These are phyloP conservation scores for Taxawa tesnikishii DNA, from an alignment of 2,329 filamentous ascomycete species.

Conservation along the genomic window DNA sequence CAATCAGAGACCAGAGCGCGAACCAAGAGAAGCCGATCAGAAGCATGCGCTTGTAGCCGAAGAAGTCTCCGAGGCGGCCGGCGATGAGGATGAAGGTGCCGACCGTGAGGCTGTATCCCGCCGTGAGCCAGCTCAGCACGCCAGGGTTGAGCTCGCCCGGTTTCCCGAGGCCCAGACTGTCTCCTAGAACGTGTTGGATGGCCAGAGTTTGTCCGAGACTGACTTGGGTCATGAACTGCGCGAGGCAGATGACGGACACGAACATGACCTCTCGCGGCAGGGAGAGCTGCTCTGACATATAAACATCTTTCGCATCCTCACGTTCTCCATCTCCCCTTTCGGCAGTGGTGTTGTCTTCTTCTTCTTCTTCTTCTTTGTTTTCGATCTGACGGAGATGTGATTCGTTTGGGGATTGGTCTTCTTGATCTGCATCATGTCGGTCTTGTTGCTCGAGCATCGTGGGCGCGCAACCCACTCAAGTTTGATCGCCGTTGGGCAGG, in stretches of 20 bases:
- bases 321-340: too few relatives aligned
- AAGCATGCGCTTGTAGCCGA: slow-evolving; percentile 29
- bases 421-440: too few relatives aligned
- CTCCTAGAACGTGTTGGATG: slow-evolving; percentile 33
- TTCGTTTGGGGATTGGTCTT: too few relatives aligned
- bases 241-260: slow-evolving; percentile 2
- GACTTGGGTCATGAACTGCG: slow-evolving; percentile 6
- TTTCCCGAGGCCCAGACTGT: slow-evolving; percentile 26
- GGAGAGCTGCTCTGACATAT: too few relatives aligned
- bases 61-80: slow-evolving; percentile 28
- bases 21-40: slow-evolving; percentile 26
- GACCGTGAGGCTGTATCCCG: slow-evolving; percentile 29
- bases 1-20: slow-evolving; percentile 21
- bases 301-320: too few relatives aligned
- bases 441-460: too few relatives aligned
- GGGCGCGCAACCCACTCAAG: too few relatives aligned
- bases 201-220: slow-evolving; percentile 14
- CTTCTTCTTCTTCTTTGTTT: too few relatives aligned
- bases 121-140: slow-evolving; percentile 29
- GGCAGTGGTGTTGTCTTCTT: too few relatives aligned
- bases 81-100: slow-evolving; percentile 32
- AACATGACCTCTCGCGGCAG: slow-evolving; percentile 2
- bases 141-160: slow-evolving; percentile 24
- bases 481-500: too few relatives aligned
- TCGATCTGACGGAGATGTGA: too few relatives aligned